Percentiles rank a stretch among this genome's conserved stretches.
phyloP scores from a whole-genome alignment of 2,329 filamentous ascomycete genomes.

The Colletotrichum lini region DNA sequence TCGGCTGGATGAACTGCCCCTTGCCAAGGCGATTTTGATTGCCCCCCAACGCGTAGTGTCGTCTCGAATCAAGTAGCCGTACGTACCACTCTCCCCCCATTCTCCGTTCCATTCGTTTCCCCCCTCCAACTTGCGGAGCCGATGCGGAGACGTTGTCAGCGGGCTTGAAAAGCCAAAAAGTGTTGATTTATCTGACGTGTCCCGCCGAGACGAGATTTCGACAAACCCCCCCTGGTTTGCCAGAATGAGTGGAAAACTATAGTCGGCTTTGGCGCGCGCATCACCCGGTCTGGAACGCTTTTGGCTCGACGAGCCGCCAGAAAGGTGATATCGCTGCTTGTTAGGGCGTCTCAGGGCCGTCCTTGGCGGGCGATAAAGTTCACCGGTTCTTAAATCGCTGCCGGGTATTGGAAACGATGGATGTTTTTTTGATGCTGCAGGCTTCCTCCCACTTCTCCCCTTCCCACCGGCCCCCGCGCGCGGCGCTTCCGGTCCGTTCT shows the following conservation, averaged over 20 bases:
- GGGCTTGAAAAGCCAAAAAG: neutral
- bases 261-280: neutral
- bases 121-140: neutral
- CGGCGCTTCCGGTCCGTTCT: neutral
- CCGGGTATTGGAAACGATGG: conserved; percentile 24
- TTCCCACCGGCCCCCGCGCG: neutral
- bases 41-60: neutral
- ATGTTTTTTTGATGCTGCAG: neutral
- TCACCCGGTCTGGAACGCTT: conserved; percentile 22
- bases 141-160: neutral
- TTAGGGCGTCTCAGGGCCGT: conserved; percentile 29
- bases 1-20: neutral
- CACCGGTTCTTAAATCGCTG: conserved; percentile 1
- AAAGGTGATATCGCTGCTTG: conserved; percentile 31
- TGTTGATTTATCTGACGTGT: conserved; percentile 12
- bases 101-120: neutral
- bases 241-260: neutral
- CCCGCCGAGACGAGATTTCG: conserved; percentile 2
- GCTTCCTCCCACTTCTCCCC: neutral
- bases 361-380: conserved; percentile 31
- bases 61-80: conserved; percentile 12
- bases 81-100: neutral
- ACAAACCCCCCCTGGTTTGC: neutral
- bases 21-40: neutral
- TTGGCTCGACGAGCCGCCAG: conserved; percentile 23